Evolutionary conservation across 768 basidiomycete genomes (phyloP), one percentile per base, ranked within the genome.

Genomic region (Boletus sensibilis): DNA sequence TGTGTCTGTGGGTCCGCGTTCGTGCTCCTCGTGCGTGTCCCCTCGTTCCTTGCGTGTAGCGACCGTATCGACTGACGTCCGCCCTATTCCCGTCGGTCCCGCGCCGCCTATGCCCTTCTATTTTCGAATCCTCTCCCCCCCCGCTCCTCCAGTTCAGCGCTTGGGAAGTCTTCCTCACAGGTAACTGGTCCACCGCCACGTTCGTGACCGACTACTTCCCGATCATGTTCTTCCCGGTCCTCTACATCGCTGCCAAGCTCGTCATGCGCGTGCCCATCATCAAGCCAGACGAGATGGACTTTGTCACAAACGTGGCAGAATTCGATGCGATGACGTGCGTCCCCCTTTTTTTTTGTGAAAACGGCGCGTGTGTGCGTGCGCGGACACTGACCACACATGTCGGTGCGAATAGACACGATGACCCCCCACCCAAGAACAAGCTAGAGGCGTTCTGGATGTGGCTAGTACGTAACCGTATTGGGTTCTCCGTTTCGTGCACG

Each of bases 121-220:
- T 29, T 29, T 27, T 4, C 25, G 25, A 29, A 29, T 29, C 5
- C 7, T 29, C 27, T 29, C 8, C 7, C 35, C 35, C 7, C 35
- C 35, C 16, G 16, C 0, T 16, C 14, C 9, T 16, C 64, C 50
- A 76, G 73, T 75, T 78, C 52, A 74, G 72, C 56, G 76, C 72
- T 0, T 79, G 73, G 72, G 52, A 61, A 23, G 76, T 78, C n/a
- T 78, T 79, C 64, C 60, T 79, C 23, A 65, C 60, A n/a, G 73
- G 67, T 5, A 61, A 67, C 49, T 79, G 78, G 78, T 62, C 60
- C 42, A 61, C 69, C 10, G 72, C 68, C 29, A 72, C 68, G 0
- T 79, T 79, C 58, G 69, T 79, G 23, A 79, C 78, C 5, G 68
- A 74, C 64, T 79, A 79, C 54, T 39, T 77, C 31, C 75, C 78